A percentile compares a stretch with the other conserved stretches of the same genome.
Evolutionary conservation across 306 rosid genomes (phyloP).

Genomic region (Morella rubra): DNA sequence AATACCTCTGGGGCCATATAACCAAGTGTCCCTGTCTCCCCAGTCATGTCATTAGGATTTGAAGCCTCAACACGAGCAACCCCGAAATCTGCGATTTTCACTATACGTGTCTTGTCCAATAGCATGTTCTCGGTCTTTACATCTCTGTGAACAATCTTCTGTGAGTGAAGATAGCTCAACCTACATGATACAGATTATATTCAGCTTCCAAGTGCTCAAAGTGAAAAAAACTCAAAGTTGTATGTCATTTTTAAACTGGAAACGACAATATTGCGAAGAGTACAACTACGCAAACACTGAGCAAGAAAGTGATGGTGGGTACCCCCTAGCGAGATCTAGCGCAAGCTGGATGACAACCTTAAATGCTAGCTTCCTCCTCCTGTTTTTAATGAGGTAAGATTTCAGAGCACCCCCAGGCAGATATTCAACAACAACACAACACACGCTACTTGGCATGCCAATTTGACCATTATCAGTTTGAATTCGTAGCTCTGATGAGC

Average conservation of each 20-base stretch:
- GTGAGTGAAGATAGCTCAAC: constrained; percentile 91
- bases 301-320: constrained; percentile 17
- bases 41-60: constrained; percentile 99
- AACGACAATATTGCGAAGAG: constrained; percentile 20
- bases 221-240: constrained; percentile 5
- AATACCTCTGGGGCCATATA: constrained; percentile 99
- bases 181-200: constrained; percentile 46
- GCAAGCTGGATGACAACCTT: constrained; percentile 90
- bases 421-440: constrained; percentile 97
- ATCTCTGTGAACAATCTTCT: constrained; percentile 96
- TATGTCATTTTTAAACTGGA: constrained; percentile 18
- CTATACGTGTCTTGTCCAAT: constrained; percentile 75
- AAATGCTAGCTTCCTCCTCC: constrained; percentile 90
- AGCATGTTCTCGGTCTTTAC: constrained; percentile 99
- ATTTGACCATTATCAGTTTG: constrained; percentile 87
- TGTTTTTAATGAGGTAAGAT: constrained; percentile 81
- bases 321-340: constrained; percentile 98
- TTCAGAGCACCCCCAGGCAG: constrained; percentile 86
- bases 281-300: neutral
- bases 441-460: constrained; percentile 87
- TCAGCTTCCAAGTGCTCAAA: constrained; percentile 16
- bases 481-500: constrained; percentile 79
- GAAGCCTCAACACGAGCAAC: constrained; percentile 99
- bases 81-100: constrained; percentile 97
- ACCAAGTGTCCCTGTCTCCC: constrained; percentile 99